Base-by-base conservation (phyloP, 176 grass and related monocot genomes). In the Guadua angustifolia region DNA sequence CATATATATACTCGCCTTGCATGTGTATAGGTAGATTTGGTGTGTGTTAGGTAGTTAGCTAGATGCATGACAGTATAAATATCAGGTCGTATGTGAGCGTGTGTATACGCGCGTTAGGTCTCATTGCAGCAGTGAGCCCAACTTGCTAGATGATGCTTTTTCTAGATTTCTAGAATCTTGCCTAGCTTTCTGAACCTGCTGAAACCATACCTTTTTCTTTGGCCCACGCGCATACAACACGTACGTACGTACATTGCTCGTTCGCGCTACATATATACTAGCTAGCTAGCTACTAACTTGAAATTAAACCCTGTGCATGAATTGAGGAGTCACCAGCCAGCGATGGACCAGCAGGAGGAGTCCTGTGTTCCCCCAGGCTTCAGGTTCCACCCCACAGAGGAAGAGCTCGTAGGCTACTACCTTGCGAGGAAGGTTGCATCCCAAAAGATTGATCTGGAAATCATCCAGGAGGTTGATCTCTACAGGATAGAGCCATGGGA, bases 371-470 rank as follows among this genome's bases (percentile, higher is more conserved):
- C 92, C 57, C 94, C 94, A 7, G 94, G 94, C 17, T 97, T 97
- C 72, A 90, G 94, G 79, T 94, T 97, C 73, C 94, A 97, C 57
- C 94, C 94, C n/a, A 97, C 94, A 0, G 94, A 97, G 85, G 94
- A 97, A 85, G 94, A 97, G 81, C 94, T 97, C 6, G 94, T 97
- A 1, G 90, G 84, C 2, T 97, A 97, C 83, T 97, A 97, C 63
- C 92, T 97, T 1, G 87, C 88, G 4, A 81, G 86, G 46, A 94
- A 97, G 77, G 86, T 94, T 3, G 69, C 87, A 1, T 76, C 85
- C 21, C 84, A 88, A 25, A 81, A 80, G 76, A 89, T 85, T 14
- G 92, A 90, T 61, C 55, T 87, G 4, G 89, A 87, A 6, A 91
- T 94, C 64, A 97, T 97, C 79, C 86, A 68, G 74, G 94, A 97